Conservation (phyloP, 192 early-diverging fungal species). For the Coemansia sp. region DNA sequence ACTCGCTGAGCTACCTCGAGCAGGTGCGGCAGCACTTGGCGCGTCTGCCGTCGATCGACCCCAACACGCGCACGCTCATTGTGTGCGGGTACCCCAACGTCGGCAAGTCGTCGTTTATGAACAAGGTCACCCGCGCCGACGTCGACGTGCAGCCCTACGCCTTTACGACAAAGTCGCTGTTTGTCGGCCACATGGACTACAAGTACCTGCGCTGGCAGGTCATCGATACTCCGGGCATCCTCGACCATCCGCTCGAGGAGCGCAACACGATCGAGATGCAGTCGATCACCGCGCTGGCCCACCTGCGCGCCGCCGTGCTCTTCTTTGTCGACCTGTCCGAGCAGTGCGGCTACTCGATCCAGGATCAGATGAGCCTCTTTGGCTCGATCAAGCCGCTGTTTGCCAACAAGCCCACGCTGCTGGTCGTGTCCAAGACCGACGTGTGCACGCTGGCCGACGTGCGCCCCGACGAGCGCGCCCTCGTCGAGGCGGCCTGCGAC, state of each 20-base stretch:
- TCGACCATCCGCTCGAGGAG: slow-evolving; percentile 99
- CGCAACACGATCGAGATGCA: slow-evolving; percentile 99
- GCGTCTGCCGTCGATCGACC: slow-evolving; percentile 98
- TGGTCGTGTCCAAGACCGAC: slow-evolving; percentile 98
- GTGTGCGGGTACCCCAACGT: slow-evolving; percentile 99
- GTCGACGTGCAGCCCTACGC: slow-evolving; percentile 99
- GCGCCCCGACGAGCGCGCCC: slow-evolving; percentile 66
- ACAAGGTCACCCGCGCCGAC: slow-evolving; percentile 98
- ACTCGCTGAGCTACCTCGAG: slow-evolving; percentile 95
- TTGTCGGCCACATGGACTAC: slow-evolving; percentile 99
- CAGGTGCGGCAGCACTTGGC: slow-evolving; percentile 99
- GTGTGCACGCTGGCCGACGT: slow-evolving; percentile 80
- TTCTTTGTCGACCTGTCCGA: slow-evolving; percentile 99
- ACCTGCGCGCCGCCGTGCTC: slow-evolving; percentile 92
- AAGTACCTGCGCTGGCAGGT: slow-evolving; percentile 99
- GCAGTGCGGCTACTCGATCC: slow-evolving; percentile 97
- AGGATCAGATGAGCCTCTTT: slow-evolving; percentile 88
- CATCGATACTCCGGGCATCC: slow-evolving; percentile 99
- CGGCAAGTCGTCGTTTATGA: slow-evolving; percentile 97
- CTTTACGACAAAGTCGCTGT: slow-evolving; percentile 99
- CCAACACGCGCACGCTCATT: slow-evolving; percentile 98
- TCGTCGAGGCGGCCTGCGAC: slow-evolving; percentile 73
- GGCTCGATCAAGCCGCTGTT: slow-evolving; percentile 98
- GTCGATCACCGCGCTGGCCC: slow-evolving; percentile 98
- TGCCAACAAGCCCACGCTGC: slow-evolving; percentile 94